phyloP scores from a whole-genome alignment of 2,329 filamentous ascomycete species.

The Ampelomyces quisqualis region DNA sequence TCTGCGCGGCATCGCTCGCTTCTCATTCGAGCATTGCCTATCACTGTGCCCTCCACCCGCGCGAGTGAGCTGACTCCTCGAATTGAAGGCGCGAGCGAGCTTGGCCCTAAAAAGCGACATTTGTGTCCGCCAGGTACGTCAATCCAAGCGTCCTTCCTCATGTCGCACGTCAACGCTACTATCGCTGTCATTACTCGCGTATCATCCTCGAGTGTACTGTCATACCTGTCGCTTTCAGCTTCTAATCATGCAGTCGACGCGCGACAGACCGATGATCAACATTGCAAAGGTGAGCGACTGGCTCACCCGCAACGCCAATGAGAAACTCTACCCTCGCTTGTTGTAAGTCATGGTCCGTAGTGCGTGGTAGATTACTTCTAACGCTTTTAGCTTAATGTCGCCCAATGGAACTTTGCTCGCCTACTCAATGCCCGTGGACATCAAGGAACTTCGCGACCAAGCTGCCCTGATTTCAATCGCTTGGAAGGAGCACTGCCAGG shows the following conservation, averaged over 20 bases:
- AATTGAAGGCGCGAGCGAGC: slow-evolving; percentile 1
- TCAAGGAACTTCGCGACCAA: slow-evolving; percentile 52
- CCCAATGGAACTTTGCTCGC: slow-evolving; percentile 54
- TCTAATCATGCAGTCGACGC: slow-evolving; percentile 17
- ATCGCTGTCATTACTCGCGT: not conserved
- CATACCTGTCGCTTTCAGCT: slow-evolving; percentile 1
- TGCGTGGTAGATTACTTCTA: too few species aligned
- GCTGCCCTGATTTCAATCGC: slow-evolving; percentile 52
- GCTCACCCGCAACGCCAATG: slow-evolving; percentile 48
- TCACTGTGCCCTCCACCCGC: slow-evolving; percentile 7
- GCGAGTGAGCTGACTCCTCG: slow-evolving; percentile 2
- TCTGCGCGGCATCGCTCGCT: slow-evolving; percentile 5
- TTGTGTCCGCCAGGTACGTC: slow-evolving; percentile 19
- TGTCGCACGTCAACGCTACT: not conserved
- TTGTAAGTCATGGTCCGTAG: too few species aligned
- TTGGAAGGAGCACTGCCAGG: slow-evolving; percentile 49
- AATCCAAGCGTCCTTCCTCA: slow-evolving; percentile 1
- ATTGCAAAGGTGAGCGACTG: slow-evolving; percentile 48
- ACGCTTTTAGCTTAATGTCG: slow-evolving; percentile 48
- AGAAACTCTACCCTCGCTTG: slow-evolving; percentile 48
- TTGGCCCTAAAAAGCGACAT: slow-evolving; percentile 9
- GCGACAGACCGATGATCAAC: slow-evolving; percentile 45
- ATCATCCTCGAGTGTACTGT: not conserved
- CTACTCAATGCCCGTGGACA: slow-evolving; percentile 52
- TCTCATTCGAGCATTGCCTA: slow-evolving; percentile 3